phyloP scores from a whole-genome alignment of 805 yeast species.

The Pichia membranifaciens region DNA sequence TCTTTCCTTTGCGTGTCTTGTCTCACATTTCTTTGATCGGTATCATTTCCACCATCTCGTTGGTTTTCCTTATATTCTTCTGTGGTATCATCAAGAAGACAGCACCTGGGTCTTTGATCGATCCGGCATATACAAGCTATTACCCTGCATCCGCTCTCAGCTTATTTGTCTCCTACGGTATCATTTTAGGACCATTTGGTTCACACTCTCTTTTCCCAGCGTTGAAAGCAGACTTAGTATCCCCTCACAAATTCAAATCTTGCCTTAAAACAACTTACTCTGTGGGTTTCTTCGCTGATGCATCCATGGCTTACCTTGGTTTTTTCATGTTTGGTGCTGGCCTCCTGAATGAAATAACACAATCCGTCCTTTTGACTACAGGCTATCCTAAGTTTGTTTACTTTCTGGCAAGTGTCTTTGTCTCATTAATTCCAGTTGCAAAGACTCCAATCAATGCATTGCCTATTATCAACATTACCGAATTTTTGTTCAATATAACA shows the following conservation, averaged over 20 bases:
- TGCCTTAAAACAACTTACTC: constrained; percentile 52
- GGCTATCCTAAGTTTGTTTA: constrained; percentile 65
- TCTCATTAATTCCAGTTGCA: constrained; percentile 77
- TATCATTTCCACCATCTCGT: constrained; percentile 46
- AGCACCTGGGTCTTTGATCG: constrained; percentile 52
- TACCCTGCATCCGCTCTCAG: constrained; percentile 36
- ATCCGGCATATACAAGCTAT: constrained; percentile 38
- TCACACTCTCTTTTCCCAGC: constrained; percentile 84
- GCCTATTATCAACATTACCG: constrained; percentile 78
- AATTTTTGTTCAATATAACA: constrained; percentile 34
- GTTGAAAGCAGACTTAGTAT: constrained; percentile 67
- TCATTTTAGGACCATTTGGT: constrained; percentile 73
- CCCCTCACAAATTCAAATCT: constrained; percentile 52
- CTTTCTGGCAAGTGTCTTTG: constrained; percentile 53
- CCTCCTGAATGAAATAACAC: constrained; percentile 70
- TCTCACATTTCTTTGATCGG: constrained; percentile 53
- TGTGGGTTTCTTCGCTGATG: constrained; percentile 54
- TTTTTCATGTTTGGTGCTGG: constrained; percentile 73
- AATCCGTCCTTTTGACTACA: constrained; percentile 57
- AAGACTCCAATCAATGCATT: constrained; percentile 83
- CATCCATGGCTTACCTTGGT: constrained; percentile 58
- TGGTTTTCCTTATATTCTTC: constrained; percentile 39
- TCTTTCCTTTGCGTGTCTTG: constrained; percentile 49
- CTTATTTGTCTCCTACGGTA: constrained; percentile 50
- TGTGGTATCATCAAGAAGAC: constrained; percentile 41